Percentiles rank a stretch among this genome's conserved stretches.
Evolutionary conservation across 2,329 filamentous ascomycete species (phyloP).

Genomic region (Alternaria solani): DNA sequence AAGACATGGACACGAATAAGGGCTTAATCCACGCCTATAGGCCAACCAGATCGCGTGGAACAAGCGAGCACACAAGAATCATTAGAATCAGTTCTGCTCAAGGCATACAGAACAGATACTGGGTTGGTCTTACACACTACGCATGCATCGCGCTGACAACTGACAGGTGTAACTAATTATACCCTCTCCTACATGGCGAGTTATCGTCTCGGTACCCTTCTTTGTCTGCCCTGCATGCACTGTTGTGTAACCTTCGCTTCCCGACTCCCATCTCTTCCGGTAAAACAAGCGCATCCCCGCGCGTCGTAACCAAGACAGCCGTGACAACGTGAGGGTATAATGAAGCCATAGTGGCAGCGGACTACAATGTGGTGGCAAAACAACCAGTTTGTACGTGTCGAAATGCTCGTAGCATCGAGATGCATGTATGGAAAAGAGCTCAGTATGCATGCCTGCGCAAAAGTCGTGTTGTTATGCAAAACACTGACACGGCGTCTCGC

Average conservation of each 20-base stretch:
- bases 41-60: background rate
- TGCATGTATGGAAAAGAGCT: background rate
- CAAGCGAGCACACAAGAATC: background rate
- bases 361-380: background rate
- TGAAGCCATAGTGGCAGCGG: background rate
- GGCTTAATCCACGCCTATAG: background rate
- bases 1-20: background rate
- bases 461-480: background rate
- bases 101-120: background rate
- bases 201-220: constrained; percentile 27
- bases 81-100: background rate
- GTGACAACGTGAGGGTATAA: background rate
- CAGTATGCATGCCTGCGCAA: background rate
- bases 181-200: constrained; percentile 1
- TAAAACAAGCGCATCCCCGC: constrained; percentile 12
- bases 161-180: constrained; percentile 9
- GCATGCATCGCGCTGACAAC: constrained; percentile 6
- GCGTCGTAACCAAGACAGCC: constrained; percentile 30
- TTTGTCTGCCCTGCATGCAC: constrained; percentile 22
- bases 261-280: constrained; percentile 12
- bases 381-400: background rate
- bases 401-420: background rate
- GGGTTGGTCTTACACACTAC: background rate
- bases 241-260: constrained; percentile 20
- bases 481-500: constrained; percentile 15